A percentile compares a stretch with the other conserved stretches of the same genome.
Conservation (phyloP, 2,329 filamentous ascomycete genomes). For the Arthrobotrys sinensis region DNA sequence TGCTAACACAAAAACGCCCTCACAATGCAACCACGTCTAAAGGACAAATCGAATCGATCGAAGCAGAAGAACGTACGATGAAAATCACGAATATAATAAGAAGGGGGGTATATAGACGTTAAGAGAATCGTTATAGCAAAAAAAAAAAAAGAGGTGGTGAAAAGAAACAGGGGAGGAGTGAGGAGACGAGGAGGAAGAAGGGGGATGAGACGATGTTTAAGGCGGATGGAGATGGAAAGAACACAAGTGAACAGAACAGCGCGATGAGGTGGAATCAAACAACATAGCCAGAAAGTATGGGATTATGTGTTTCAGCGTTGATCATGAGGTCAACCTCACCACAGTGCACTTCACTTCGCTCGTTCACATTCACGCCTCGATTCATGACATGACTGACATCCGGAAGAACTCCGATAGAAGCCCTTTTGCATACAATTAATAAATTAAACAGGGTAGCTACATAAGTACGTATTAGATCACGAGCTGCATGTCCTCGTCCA, state of each 20-base stretch:
- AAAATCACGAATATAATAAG: conserved; percentile 2
- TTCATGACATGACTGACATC: conserved; percentile 9
- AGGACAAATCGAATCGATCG: conserved; percentile 3
- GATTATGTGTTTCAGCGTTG: conserved; percentile 52
- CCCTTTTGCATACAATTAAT: neutral
- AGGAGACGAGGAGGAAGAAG: conserved; percentile 11
- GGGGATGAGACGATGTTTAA: conserved; percentile 5
- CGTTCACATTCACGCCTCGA: conserved; percentile 1
- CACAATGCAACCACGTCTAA: conserved; percentile 47
- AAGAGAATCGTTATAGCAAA: conserved; percentile 27
- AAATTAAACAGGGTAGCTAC: conserved; percentile 5
- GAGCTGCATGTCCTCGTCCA: conserved; percentile 27
- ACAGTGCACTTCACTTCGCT: no score
- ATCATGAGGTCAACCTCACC: conserved; percentile 59
- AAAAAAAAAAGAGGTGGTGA: neutral
- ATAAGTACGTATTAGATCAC: neutral
- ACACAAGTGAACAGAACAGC: neutral
- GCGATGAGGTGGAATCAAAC: conserved; percentile 27
- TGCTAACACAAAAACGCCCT: conserved; percentile 41
- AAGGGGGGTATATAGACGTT: conserved; percentile 20
- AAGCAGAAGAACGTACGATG: conserved; percentile 8
- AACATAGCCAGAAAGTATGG: neutral
- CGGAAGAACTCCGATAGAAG: conserved; percentile 19
- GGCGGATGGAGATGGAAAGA: conserved; percentile 15
- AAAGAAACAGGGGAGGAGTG: neutral